These are phyloP conservation scores for Fusarium equiseti DNA, from an alignment of 2,329 filamentous ascomycete genomes.

Conservation along the genomic window DNA sequence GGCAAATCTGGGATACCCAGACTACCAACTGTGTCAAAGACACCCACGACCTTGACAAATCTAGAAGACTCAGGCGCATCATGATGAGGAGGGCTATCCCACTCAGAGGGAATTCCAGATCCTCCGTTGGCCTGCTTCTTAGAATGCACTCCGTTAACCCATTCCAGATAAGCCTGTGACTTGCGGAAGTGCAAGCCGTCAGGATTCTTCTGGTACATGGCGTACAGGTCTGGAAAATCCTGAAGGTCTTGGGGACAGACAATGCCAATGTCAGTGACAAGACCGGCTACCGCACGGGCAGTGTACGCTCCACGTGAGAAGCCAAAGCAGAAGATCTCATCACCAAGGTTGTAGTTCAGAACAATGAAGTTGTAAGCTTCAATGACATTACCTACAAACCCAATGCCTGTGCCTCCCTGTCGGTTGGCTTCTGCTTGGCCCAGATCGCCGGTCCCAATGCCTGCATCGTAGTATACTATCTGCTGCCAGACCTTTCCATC, in stretches of 20 bases:
- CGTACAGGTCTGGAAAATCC: slow-evolving; percentile 45
- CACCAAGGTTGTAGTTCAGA: slow-evolving; percentile 50
- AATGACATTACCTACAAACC: slow-evolving; percentile 49
- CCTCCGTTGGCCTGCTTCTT: slow-evolving; percentile 26
- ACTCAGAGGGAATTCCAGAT: slow-evolving; percentile 17
- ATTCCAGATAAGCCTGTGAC: slow-evolving; percentile 41
- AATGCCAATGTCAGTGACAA: slow-evolving; percentile 47
- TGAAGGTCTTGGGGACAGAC: slow-evolving; percentile 44
- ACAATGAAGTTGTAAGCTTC: slow-evolving; percentile 54
- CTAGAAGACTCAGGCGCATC: slow-evolving; percentile 42
- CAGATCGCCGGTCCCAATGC: slow-evolving; percentile 48
- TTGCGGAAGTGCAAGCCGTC: slow-evolving; percentile 38
- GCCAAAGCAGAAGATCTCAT: slow-evolving; percentile 53
- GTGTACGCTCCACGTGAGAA: slow-evolving; percentile 55
- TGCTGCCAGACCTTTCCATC: slow-evolving; percentile 50
- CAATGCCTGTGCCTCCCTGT: slow-evolving; percentile 45
- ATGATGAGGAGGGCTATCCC: slow-evolving; percentile 39
- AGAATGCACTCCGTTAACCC: slow-evolving; percentile 40
- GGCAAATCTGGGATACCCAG: slow-evolving; percentile 44
- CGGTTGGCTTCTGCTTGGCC: slow-evolving; percentile 33
- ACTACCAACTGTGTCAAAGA: slow-evolving; percentile 46
- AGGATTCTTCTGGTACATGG: slow-evolving; percentile 43
- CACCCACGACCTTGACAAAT: slow-evolving; percentile 41
- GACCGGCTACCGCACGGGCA: slow-evolving; percentile 51
- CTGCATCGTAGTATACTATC: slow-evolving; percentile 54